Percentiles rank a stretch among this genome's conserved stretches.
phyloP scores from a whole-genome alignment of 129 eudicot species.

The Pittosporum tobira region DNA sequence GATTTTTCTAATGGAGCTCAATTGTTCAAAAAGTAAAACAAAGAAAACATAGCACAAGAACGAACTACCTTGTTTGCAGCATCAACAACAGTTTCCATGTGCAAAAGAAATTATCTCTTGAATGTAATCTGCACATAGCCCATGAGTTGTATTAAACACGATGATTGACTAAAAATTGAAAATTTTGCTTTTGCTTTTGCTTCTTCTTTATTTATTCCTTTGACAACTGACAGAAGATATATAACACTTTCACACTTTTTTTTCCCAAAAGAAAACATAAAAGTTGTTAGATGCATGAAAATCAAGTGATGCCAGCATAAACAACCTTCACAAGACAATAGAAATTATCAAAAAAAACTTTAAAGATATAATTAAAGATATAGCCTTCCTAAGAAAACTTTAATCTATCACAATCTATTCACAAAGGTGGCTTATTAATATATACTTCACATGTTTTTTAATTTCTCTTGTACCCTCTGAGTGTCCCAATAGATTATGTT shows the following conservation, averaged over 20 bases:
- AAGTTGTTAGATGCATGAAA: neutral
- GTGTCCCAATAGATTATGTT: neutral
- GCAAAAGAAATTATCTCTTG: neutral
- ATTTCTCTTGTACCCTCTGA: too few relatives aligned
- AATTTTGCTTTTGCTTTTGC: too few relatives aligned
- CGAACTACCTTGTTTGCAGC: constrained; percentile 37
- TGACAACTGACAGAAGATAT: neutral
- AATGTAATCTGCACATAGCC: neutral
- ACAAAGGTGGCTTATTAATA: neutral
- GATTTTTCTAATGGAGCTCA: too few relatives aligned
- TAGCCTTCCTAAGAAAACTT: too few relatives aligned
- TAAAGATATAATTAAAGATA: too few relatives aligned
- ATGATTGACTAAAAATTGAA: neutral
- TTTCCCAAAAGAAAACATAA: neutral
- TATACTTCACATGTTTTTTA: neutral
- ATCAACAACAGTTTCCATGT: constrained; percentile 44
- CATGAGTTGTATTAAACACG: neutral
- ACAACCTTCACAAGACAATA: neutral
- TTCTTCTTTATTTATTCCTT: neutral
- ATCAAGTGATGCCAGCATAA: too few relatives aligned
- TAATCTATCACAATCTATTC: neutral
- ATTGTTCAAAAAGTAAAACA: neutral
- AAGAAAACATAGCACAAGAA: neutral
- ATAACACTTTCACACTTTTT: too few relatives aligned
- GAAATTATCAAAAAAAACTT: too few relatives aligned